Evolutionary conservation across 2,329 filamentous ascomycete species (phyloP).

Genomic region (Colletotrichum simmondsii): DNA sequence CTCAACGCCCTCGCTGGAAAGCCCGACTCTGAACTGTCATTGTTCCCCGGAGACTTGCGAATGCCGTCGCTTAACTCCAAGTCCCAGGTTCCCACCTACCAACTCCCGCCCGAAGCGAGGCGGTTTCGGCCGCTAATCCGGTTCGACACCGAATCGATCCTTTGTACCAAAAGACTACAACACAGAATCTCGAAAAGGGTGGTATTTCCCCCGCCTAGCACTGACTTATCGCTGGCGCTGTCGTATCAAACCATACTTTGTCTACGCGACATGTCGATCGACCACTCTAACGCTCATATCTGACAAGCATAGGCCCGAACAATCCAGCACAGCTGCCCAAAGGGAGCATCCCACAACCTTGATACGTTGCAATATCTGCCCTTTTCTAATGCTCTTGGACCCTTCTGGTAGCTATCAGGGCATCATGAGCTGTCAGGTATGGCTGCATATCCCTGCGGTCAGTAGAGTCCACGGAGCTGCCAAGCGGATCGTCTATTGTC

Average conservation of each 20-base stretch:
- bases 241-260: background rate
- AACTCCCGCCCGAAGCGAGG: conserved; percentile 22
- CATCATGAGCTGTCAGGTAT: background rate
- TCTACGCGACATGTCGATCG: conserved; percentile 27
- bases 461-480: conserved; percentile 7
- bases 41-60: background rate
- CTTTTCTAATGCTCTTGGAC: background rate
- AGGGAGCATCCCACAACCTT: conserved; percentile 17
- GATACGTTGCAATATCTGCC: conserved; percentile 22
- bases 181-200: background rate
- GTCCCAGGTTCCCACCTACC: background rate
- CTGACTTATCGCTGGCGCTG: conserved; percentile 3
- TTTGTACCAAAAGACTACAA: background rate
- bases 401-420: background rate
- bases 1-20: conserved; percentile 4
- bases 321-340: conserved; percentile 2
- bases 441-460: background rate
- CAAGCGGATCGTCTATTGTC: conserved; percentile 11
- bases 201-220: conserved; percentile 20
- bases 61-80: conserved; percentile 23
- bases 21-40: background rate
- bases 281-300: background rate
- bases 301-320: conserved; percentile 21
- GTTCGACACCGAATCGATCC: background rate
- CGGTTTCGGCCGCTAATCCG: background rate